Base-by-base conservation (phyloP, 176 grass and related monocot genomes). In the Saccharum officinarum region DNA sequence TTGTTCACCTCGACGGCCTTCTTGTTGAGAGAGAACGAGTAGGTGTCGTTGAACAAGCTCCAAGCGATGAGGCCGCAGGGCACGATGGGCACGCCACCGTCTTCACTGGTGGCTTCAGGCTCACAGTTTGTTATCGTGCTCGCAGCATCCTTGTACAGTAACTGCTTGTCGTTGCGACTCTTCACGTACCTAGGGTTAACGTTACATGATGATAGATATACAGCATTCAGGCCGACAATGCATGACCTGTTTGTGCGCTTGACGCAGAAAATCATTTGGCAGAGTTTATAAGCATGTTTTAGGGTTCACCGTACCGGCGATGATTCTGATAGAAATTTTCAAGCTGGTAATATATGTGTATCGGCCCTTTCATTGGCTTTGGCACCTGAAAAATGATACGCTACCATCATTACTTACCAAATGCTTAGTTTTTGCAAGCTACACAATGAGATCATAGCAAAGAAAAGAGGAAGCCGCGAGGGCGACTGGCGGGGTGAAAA, bases 311-410 rank as follows among this genome's bases (percentile, higher is more conserved):
- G 85, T 90, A 98, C 97, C 97, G 90, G 39, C 93, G 90, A 89
- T 99, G 97, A 44, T 99, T 99, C 70, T 99, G 93, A 49, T 94
- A 96, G 88, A 94, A 99, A 62, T 99, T 94, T 59, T 94, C 93
- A 6, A 96, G 88, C 86, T 96, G 86, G 37, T 99, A 96, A 72
- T 99, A 96, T 71, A 94, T 81, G 71, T 94, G 90, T 88, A 99
- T 67, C 20, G 97, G 97, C 42, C 87, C 86, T 54, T 91, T 92
- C 92, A 96, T 96, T 2, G 69, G 74, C 55, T 92, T 96, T 0
- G 94, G 97, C 23, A 99, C 91, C 97, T 96, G 88, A 86, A 96
- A 91, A 6, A 80, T 68, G 37, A 30, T 15, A 46, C 18, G 18
- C 33, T 18, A 34, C 12, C 20, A 73, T 33, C 33, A 37, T 3